Conservation (phyloP, 83 land plant genomes). For the Diphasiastrum complanatum region DNA sequence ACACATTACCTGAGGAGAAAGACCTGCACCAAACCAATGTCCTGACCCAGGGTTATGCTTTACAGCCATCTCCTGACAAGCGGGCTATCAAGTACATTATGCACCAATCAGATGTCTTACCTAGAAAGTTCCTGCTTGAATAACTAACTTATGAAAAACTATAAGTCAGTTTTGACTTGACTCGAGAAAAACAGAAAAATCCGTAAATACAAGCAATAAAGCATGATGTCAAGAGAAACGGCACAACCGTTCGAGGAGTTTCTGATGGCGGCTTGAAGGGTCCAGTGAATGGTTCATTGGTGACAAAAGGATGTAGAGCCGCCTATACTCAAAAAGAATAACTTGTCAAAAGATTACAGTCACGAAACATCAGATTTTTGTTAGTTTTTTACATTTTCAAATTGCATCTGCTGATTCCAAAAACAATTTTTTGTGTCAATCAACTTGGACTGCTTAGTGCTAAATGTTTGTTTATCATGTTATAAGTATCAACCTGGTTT, state of each 20-base stretch:
- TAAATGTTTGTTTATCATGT: no score
- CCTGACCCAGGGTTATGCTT: conserved; percentile 86
- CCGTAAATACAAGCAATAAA: background rate
- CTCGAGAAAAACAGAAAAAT: no score
- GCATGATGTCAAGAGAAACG: background rate
- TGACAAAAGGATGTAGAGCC: conserved; percentile 82
- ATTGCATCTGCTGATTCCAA: no score
- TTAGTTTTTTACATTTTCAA: no score
- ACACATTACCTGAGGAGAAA: conserved; percentile 95
- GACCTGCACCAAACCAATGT: conserved; percentile 91
- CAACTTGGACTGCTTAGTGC: no score
- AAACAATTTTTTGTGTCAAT: no score
- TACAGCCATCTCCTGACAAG: conserved; percentile 49
- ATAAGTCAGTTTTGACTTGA: no score
- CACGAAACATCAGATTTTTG: background rate
- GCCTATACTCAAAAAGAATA: conserved; percentile 49
- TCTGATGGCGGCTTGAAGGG: conserved; percentile 70
- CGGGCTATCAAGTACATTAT: conserved; percentile 48
- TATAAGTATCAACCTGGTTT: no score
- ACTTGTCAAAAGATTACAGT: background rate
- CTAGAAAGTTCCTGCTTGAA: no score
- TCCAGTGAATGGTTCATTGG: conserved; percentile 66
- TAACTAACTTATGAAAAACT: no score
- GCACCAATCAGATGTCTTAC: no score
- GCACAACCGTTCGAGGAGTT: conserved; percentile 66